Evolutionary conservation across 148 eudicot genomes (phyloP), one percentile per base, ranked within the genome.

Genomic region (Nyssa sinensis): DNA sequence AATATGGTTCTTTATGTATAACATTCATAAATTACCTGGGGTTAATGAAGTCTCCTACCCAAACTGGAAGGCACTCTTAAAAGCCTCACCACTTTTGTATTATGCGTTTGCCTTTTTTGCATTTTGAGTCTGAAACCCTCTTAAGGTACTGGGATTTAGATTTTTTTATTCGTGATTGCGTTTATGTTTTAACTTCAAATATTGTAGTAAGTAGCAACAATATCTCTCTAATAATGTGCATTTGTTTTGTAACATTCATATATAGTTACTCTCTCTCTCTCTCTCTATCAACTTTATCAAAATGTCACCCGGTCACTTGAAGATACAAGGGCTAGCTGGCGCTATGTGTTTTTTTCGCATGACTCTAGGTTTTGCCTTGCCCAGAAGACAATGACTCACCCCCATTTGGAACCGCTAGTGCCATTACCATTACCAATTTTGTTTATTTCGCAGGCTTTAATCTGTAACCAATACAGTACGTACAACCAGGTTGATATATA

Each of bases 171-270:
- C 30, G 37, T 69, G 16, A 31, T 19, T 69, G 60, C 39, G 30
- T 51, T 69, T 29, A 53, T 69, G 72, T 30, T 69, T n/a, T 24
- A 69, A 12, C 59, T 47, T 33, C 59, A 47, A 68, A 47, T 5
- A 65, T 58, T 51, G 16, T 27, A 6, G 29, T 53, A 55, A 17
- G n/a, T n/a, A n/a, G n/a, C 3, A n/a, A 57, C 58, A 29, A 57
- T 27, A 32, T 19, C n/a, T 57, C n/a, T 65, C 55, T 62, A 59
- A 53, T 77, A 27, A 19, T 35, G 32, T 7, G 66, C 32, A 60
- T 60, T 25, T 72, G 7, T 27, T 62, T n/a, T 12, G 7, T 12
- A 0, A 39, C 1, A 39, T 39, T 7, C 11, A 39, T 39, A 6
- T 39, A 39, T 39, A n/a, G n/a, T n/a, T n/a, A n/a, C n/a, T n/a